A percentile compares a stretch with the other conserved stretches of the same genome.
These are phyloP conservation scores for Pleurotus ostreatus DNA, from an alignment of 768 basidiomycete species.

Conservation along the genomic window DNA sequence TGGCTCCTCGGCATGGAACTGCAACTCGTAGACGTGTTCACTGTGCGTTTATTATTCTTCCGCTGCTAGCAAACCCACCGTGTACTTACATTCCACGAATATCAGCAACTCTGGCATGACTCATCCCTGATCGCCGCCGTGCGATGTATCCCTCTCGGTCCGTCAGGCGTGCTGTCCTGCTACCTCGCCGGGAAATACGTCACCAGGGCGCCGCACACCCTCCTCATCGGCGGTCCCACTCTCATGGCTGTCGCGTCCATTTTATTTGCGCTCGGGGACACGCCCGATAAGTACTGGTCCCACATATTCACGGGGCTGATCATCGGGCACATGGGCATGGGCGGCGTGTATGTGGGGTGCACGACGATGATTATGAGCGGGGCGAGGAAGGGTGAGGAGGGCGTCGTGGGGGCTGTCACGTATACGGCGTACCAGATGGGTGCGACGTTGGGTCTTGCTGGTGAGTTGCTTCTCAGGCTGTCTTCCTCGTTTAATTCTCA, in stretches of 20 bases:
- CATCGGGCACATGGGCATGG: conserved; percentile 37
- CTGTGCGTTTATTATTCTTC: too few species aligned
- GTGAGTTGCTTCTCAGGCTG: neutral
- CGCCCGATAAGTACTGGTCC: conserved; percentile 35
- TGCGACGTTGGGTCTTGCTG: conserved; percentile 6
- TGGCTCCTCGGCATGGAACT: conserved; percentile 27
- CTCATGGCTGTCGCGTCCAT: conserved; percentile 29
- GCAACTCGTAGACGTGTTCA: conserved; percentile 23
- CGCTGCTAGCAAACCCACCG: too few species aligned
- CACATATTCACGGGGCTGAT: conserved; percentile 42
- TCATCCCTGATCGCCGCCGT: conserved; percentile 26
- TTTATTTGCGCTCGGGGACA: conserved; percentile 36
- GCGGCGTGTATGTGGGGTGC: conserved; percentile 28
- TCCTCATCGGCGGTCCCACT: conserved; percentile 35
- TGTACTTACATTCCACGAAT: too few species aligned
- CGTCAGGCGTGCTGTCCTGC: neutral
- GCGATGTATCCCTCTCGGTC: conserved; percentile 19
- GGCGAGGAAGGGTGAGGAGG: conserved; percentile 10
- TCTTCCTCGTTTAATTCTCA: too few species aligned
- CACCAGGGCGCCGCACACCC: neutral
- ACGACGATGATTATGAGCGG: conserved; percentile 10
- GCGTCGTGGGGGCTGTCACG: conserved; percentile 11
- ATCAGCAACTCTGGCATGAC: conserved; percentile 22
- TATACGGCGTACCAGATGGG: conserved; percentile 11
- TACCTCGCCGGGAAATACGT: conserved; percentile 6